These are phyloP conservation scores for Chlorociboria aeruginascens DNA, from an alignment of 495 filamentous ascomycete genomes.

Conservation along the genomic window DNA sequence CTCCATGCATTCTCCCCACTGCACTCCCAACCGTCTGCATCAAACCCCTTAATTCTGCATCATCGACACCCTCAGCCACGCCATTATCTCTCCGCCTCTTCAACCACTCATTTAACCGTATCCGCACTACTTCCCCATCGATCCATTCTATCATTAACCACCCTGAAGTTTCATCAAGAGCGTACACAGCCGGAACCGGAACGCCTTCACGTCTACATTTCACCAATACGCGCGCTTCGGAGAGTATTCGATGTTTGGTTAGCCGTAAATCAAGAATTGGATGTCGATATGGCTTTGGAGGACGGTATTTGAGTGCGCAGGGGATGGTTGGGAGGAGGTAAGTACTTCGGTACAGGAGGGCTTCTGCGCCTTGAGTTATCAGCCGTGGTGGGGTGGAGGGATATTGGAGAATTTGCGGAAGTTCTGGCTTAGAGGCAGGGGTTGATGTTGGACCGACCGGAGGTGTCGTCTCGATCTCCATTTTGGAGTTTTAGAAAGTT, in stretches of 20 bases:
- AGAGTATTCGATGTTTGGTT: constrained; percentile 72
- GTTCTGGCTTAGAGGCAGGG: constrained; percentile 20
- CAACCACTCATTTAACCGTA: constrained; percentile 55
- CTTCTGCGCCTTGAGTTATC: constrained; percentile 89
- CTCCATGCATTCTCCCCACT: constrained; percentile 69
- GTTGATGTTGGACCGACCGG: constrained; percentile 6
- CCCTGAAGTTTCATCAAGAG: constrained; percentile 64
- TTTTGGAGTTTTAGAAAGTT: neutral
- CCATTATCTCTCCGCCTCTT: constrained; percentile 14
- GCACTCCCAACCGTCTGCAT: constrained; percentile 62
- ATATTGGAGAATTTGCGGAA: constrained; percentile 53
- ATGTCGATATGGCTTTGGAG: constrained; percentile 86
- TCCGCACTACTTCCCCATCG: constrained; percentile 55
- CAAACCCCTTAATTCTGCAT: constrained; percentile 34
- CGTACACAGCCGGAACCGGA: constrained; percentile 64
- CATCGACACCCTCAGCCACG: constrained; percentile 17
- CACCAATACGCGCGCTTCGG: constrained; percentile 75
- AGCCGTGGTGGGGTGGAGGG: constrained; percentile 45
- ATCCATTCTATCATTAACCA: constrained; percentile 93
- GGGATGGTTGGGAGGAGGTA: constrained; percentile 58
- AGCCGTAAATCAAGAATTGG: constrained; percentile 79
- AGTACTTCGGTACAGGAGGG: constrained; percentile 77
- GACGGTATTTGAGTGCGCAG: constrained; percentile 85
- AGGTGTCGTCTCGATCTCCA: neutral
- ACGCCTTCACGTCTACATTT: constrained; percentile 67